Evolutionary conservation across 176 grass and related monocot species (phyloP), one percentile per base, ranked within the genome.

Genomic region (Tuctoria greenei): DNA sequence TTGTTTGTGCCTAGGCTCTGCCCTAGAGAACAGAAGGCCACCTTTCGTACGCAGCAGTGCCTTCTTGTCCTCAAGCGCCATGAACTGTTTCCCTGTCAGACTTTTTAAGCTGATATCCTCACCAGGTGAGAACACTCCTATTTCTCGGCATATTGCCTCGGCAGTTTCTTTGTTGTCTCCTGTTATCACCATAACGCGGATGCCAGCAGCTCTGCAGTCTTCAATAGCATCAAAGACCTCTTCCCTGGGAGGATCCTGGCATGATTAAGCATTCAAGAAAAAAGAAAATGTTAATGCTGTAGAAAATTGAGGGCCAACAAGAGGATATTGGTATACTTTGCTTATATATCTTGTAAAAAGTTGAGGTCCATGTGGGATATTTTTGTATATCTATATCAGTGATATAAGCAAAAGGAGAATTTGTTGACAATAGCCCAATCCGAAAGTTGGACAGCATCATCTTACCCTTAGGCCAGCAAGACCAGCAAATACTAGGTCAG

Each of bases 151-250:
- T 84, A 99, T 99, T 70, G 91, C 91, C 83, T 99, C 95, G 63
- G 95, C 95, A 2, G 95, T 95, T 94, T 95, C 95, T 83, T 99
- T 99, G 79, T 99, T 95, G 79, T 99, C 95, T 67, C 95, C 95
- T 47, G 95, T 99, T 75, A 99, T 99, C 31, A 99, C 95, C 95
- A 99, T 95, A 42, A 99, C 95, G 69, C 82, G 85, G 73, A 99
- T 99, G 28, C 91, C 95, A 1, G 95, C 95, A 67, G 89, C 91
- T 88, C 91, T 88, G 72, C 95, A 99, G 71, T 99, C 95, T 84
- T 95, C 95, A 84, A 99, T 95, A 79, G 95, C 91, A 73, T 86
- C 66, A 74, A 64, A 95, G 10, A 99, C 95, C 76, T 99, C 95
- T 85, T 92, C 82, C 77, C 95, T 88, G 36, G 95, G 95, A 86